Conservation (phyloP, 2,329 filamentous ascomycete genomes). For the Venturiaceae sp. region DNA sequence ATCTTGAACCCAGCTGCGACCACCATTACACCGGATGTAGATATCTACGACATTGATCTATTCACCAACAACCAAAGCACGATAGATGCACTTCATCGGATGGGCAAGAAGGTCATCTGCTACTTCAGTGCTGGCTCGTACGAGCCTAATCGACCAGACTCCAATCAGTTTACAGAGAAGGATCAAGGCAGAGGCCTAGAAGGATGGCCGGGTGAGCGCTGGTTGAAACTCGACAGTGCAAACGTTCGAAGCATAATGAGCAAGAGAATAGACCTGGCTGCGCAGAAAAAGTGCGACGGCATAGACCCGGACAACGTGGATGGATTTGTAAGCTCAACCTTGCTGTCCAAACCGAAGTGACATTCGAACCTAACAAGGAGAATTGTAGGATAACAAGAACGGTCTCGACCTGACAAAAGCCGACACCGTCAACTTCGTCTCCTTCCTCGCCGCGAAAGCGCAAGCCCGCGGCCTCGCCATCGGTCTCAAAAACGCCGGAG, state of each 20-base stretch:
- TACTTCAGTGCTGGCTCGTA: slow-evolving; percentile 67
- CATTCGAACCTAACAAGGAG: background rate
- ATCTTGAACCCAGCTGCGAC: slow-evolving; percentile 20
- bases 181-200: slow-evolving; percentile 51
- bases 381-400: slow-evolving; percentile 44
- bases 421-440: slow-evolving; percentile 50
- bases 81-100: slow-evolving; percentile 37
- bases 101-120: slow-evolving; percentile 56
- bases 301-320: slow-evolving; percentile 66
- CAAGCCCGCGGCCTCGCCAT: slow-evolving; percentile 46
- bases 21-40: slow-evolving; percentile 38
- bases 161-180: slow-evolving; percentile 38
- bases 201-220: slow-evolving; percentile 58
- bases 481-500: slow-evolving; percentile 59
- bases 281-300: slow-evolving; percentile 54
- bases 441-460: slow-evolving; percentile 49
- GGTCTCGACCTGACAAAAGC: slow-evolving; percentile 48
- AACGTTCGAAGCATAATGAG: slow-evolving; percentile 58
- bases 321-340: slow-evolving; percentile 40
- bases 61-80: slow-evolving; percentile 41
- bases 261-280: slow-evolving; percentile 48
- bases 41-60: slow-evolving; percentile 52
- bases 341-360: slow-evolving; percentile 4
- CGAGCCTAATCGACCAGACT: slow-evolving; percentile 54
- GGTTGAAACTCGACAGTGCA: slow-evolving; percentile 50